phyloP scores from a whole-genome alignment of 768 basidiomycete species.

The Rhizopogon vulgaris region DNA sequence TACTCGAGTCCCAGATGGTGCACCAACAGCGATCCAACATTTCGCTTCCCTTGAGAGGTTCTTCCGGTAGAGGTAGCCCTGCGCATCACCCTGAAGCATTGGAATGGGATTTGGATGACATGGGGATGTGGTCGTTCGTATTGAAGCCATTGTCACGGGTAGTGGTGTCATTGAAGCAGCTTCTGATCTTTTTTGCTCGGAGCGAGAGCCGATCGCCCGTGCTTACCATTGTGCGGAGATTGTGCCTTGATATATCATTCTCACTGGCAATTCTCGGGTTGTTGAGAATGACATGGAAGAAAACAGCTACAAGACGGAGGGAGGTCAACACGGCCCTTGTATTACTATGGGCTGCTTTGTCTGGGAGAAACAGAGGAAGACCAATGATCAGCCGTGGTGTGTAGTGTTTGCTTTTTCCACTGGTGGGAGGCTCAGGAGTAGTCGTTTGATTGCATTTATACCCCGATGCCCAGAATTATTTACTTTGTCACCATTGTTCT shows the following conservation, averaged over 20 bases:
- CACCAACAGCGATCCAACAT: slow-evolving; percentile 36
- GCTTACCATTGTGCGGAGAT: slow-evolving; percentile 60
- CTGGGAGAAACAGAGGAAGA: slow-evolving; percentile 45
- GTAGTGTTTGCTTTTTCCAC: slow-evolving; percentile 7
- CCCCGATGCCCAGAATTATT: slow-evolving; percentile 1
- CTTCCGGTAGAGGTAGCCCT: slow-evolving; percentile 40
- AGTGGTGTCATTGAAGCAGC: slow-evolving; percentile 39
- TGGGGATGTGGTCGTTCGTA: slow-evolving; percentile 79
- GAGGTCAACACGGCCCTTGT: slow-evolving; percentile 63
- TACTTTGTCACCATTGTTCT: neutral
- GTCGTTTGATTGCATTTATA: slow-evolving; percentile 8
- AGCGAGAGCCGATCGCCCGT: slow-evolving; percentile 60
- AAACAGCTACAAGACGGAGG: slow-evolving; percentile 59
- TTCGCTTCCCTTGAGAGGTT: slow-evolving; percentile 33
- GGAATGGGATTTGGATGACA: slow-evolving; percentile 70
- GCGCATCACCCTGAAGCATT: slow-evolving; percentile 25
- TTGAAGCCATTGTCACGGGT: slow-evolving; percentile 57
- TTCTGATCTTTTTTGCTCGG: slow-evolving; percentile 53
- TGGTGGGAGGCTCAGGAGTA: neutral
- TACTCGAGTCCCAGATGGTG: slow-evolving; percentile 35
- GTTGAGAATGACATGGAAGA: slow-evolving; percentile 55
- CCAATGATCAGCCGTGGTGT: slow-evolving; percentile 48
- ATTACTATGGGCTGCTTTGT: slow-evolving; percentile 64
- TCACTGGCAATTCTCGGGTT: slow-evolving; percentile 57
- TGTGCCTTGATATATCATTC: slow-evolving; percentile 77